Evolutionary conservation across 2,329 filamentous ascomycete genomes (phyloP).

Genomic region (Teratosphaeria destructans): DNA sequence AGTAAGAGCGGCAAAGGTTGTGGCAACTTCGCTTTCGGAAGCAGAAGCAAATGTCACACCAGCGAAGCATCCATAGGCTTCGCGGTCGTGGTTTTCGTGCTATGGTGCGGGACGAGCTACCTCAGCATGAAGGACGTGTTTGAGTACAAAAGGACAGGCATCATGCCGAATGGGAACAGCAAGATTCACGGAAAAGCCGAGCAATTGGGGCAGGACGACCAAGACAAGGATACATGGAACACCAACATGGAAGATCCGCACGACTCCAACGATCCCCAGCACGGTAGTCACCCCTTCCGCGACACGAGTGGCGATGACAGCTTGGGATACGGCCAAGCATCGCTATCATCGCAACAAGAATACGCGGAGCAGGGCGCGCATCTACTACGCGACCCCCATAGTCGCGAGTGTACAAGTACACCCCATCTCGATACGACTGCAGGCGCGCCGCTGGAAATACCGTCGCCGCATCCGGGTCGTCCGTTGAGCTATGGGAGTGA

Average conservation of each 20-base stretch:
- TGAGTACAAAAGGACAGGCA: conserved; percentile 47
- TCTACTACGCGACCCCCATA: neutral
- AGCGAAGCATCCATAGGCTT: conserved; percentile 47
- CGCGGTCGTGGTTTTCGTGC: conserved; percentile 46
- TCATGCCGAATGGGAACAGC: conserved; percentile 34
- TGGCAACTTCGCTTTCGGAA: conserved; percentile 46
- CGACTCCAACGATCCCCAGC: conserved; percentile 23
- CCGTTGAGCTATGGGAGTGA: conserved; percentile 29
- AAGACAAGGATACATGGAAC: conserved; percentile 36
- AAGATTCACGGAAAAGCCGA: conserved; percentile 29
- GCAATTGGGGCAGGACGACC: conserved; percentile 27
- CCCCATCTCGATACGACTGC: neutral
- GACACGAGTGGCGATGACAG: neutral
- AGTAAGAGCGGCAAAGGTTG: conserved; percentile 32
- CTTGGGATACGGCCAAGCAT: neutral
- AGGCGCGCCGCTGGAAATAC: neutral
- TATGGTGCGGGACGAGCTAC: conserved; percentile 43
- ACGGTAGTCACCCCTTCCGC: conserved; percentile 25
- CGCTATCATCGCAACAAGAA: conserved; percentile 11
- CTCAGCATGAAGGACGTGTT: conserved; percentile 46
- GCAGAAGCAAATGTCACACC: conserved; percentile 45
- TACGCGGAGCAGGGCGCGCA: conserved; percentile 7
- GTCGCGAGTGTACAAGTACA: neutral
- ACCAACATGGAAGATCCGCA: conserved; percentile 30
- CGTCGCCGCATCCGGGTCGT: conserved; percentile 30